Evolutionary conservation across 2,329 filamentous ascomycete species (phyloP).

Genomic region (Cladosporium sp.): DNA sequence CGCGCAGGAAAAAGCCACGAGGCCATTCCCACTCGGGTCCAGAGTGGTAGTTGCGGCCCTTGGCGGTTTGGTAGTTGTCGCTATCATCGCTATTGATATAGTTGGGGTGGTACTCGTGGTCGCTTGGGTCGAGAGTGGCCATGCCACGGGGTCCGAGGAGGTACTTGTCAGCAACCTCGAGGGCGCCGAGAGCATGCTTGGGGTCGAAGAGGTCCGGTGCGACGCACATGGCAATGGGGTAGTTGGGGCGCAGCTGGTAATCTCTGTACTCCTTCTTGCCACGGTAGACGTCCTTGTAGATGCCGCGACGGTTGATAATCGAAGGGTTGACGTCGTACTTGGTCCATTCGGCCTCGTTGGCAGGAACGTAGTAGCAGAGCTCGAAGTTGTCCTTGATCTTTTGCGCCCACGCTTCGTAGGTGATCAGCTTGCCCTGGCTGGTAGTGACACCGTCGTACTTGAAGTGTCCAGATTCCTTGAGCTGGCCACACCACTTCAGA

Average conservation of each 20-base stretch:
- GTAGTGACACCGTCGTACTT: slow-evolving; percentile 66
- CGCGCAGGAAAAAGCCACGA: slow-evolving; percentile 89
- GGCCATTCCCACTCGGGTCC: slow-evolving; percentile 99
- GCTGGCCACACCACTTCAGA: slow-evolving; percentile 69
- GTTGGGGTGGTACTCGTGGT: slow-evolving; percentile 89
- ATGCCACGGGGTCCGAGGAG: slow-evolving; percentile 88
- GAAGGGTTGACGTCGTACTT: slow-evolving; percentile 75
- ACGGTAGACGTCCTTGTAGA: slow-evolving; percentile 96
- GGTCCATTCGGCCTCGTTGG: slow-evolving; percentile 63
- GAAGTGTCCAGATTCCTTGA: slow-evolving; percentile 67
- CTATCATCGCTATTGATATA: slow-evolving; percentile 95
- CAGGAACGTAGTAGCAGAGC: slow-evolving; percentile 81
- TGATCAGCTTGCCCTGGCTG: slow-evolving; percentile 50
- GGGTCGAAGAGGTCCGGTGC: slow-evolving; percentile 82
- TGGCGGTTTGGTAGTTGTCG: slow-evolving; percentile 82
- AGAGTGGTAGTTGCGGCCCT: slow-evolving; percentile 96
- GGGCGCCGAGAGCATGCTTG: slow-evolving; percentile 70
- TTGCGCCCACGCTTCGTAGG: slow-evolving; percentile 72
- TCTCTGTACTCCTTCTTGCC: slow-evolving; percentile 96
- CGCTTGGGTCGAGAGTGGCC: slow-evolving; percentile 88
- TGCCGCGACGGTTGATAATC: slow-evolving; percentile 83
- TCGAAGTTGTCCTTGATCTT: slow-evolving; percentile 85
- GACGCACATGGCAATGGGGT: slow-evolving; percentile 91
- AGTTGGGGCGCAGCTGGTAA: slow-evolving; percentile 93
- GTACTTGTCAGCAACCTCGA: slow-evolving; percentile 73